Conservation (phyloP, 2,329 filamentous ascomycete species). For the Colletotrichum siamense region DNA sequence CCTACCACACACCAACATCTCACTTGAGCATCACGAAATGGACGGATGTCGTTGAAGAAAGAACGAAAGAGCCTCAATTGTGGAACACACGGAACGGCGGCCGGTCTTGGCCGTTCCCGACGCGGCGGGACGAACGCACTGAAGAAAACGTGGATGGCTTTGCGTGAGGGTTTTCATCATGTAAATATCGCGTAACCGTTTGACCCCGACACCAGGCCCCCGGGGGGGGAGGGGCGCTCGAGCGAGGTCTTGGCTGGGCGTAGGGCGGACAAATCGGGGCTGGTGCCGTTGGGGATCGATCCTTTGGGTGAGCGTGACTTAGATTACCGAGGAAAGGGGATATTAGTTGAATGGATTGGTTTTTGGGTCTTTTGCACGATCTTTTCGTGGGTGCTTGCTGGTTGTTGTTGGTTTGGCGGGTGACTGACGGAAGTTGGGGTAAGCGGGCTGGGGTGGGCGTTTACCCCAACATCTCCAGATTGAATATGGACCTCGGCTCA, state of each 20-base stretch:
- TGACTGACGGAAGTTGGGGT: neutral
- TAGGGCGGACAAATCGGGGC: neutral
- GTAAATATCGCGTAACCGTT: constrained; percentile 20
- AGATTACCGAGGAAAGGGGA: neutral
- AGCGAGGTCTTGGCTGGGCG: constrained; percentile 2
- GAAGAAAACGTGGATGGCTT: neutral
- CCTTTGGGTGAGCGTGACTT: neutral
- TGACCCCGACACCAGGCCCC: neutral
- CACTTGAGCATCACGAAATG: neutral
- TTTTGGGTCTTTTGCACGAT: neutral
- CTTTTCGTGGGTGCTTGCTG: neutral
- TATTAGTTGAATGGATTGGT: neutral
- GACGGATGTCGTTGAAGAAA: constrained; percentile 3
- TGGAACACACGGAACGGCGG: neutral
- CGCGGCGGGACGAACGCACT: neutral
- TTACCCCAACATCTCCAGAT: neutral
- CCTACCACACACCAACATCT: neutral
- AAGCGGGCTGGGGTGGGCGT: neutral
- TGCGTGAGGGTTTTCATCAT: constrained; percentile 15
- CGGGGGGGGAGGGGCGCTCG: neutral
- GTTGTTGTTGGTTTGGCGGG: neutral
- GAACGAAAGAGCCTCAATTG: constrained; percentile 6
- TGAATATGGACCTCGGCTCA: neutral
- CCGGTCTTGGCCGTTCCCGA: neutral
- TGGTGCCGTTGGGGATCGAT: neutral